A percentile compares a stretch with the other conserved stretches of the same genome.
Evolutionary conservation across 345 rosid genomes (phyloP).

Genomic region (Pistacia vera): DNA sequence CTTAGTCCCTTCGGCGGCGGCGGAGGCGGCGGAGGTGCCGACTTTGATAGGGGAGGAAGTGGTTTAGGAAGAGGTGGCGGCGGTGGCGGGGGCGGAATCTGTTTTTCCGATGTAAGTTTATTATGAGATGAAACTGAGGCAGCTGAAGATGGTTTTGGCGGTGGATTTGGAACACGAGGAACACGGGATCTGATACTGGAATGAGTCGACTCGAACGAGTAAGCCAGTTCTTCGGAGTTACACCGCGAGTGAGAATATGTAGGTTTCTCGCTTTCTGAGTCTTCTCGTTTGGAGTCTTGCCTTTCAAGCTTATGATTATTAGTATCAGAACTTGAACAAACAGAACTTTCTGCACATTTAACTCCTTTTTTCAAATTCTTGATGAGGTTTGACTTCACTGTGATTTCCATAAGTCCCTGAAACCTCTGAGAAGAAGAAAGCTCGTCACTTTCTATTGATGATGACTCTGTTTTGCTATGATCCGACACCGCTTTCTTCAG

Average conservation of each 20-base stretch:
- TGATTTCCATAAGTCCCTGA: conserved; percentile 61
- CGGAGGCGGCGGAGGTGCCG: conserved; percentile 79
- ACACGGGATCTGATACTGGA: conserved; percentile 63
- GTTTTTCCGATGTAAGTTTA: conserved; percentile 24
- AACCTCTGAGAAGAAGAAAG: conserved; percentile 72
- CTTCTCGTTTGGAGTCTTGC: conserved; percentile 46
- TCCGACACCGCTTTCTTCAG: conserved; percentile 47
- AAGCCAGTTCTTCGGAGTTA: conserved; percentile 68
- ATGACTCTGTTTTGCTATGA: conserved; percentile 11
- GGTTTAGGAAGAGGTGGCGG: conserved; percentile 34
- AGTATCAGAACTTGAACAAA: conserved; percentile 15
- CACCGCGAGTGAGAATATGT: conserved; percentile 45
- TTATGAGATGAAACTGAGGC: conserved; percentile 21
- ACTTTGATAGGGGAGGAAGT: conserved; percentile 17
- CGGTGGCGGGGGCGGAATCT: conserved; percentile 39
- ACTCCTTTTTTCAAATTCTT: conserved; percentile 49
- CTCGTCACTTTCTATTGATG: conserved; percentile 45
- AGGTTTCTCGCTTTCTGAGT: conserved; percentile 47
- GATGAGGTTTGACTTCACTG: conserved; percentile 53
- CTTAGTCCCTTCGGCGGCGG: conserved; percentile 53
- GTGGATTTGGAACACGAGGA: conserved; percentile 92
- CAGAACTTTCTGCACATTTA: conserved; percentile 34
- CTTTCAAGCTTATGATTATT: conserved; percentile 28
- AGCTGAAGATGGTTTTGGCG: conserved; percentile 62
- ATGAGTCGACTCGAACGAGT: conserved; percentile 48